Percentiles rank a stretch among this genome's conserved stretches.
These are phyloP conservation scores for Ogataea sp. DNA, from an alignment of 805 yeast species.

Conservation along the genomic window DNA sequence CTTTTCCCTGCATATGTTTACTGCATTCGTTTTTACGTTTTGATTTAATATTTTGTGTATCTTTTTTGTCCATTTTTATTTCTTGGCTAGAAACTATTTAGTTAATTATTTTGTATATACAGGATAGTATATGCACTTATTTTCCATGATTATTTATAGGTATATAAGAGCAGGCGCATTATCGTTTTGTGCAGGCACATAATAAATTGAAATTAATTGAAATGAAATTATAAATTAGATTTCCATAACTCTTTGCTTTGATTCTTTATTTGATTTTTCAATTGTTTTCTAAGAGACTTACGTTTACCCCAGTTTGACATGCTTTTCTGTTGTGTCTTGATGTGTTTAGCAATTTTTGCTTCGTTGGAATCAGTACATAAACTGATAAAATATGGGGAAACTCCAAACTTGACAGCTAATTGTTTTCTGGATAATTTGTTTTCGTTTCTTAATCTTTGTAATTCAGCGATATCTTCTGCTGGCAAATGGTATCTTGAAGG, in stretches of 20 bases:
- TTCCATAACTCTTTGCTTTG: constrained; percentile 18
- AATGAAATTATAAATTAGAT: too few relatives aligned
- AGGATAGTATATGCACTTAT: background rate
- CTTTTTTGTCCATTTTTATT: too few relatives aligned
- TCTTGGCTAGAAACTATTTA: background rate
- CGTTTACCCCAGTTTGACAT: constrained; percentile 18
- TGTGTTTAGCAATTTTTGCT: constrained; percentile 10
- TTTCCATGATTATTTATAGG: too few relatives aligned
- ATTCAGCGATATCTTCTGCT: constrained; percentile 16
- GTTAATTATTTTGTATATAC: constrained; percentile 1
- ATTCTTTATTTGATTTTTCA: constrained; percentile 15
- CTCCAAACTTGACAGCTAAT: constrained; percentile 20
- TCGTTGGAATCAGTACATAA: constrained; percentile 19
- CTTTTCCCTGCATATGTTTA: too few relatives aligned
- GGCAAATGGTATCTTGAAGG: constrained; percentile 21
- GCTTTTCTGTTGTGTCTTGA: constrained; percentile 10
- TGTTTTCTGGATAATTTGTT: constrained; percentile 21
- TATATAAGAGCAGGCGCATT: too few relatives aligned
- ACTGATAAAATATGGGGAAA: constrained; percentile 23
- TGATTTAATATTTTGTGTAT: too few relatives aligned
- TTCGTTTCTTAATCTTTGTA: constrained; percentile 22
- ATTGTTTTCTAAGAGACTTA: too few relatives aligned
- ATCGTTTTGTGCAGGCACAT: too few relatives aligned
- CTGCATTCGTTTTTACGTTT: too few relatives aligned
- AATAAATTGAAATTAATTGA: too few relatives aligned